Evolutionary conservation across 805 yeast species (phyloP).

Genomic region (Brettanomyces anomalus): DNA sequence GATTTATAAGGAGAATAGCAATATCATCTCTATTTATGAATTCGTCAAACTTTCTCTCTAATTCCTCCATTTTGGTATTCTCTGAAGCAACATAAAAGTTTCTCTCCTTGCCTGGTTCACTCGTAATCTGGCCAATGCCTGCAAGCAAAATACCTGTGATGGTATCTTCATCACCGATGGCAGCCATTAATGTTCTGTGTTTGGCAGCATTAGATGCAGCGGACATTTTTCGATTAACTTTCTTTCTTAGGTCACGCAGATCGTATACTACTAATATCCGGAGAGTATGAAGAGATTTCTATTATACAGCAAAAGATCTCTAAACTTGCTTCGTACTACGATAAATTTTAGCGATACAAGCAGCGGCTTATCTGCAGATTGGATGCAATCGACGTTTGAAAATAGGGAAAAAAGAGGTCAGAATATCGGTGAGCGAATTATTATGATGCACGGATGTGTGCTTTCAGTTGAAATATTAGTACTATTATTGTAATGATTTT

Average conservation of each 20-base stretch:
- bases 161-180: conserved; percentile 96
- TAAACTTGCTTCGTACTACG: too few relatives aligned
- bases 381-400: too few relatives aligned
- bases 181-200: conserved; percentile 80
- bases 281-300: too few relatives aligned
- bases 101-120: conserved; percentile 55
- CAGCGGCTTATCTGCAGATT: too few relatives aligned
- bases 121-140: conserved; percentile 82
- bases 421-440: too few relatives aligned
- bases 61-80: conserved; percentile 67
- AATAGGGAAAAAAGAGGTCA: too few relatives aligned
- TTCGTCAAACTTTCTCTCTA: conserved; percentile 64
- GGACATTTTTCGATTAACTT: background rate
- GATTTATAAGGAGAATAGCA: conserved; percentile 88
- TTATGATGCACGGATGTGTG: too few relatives aligned
- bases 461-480: too few relatives aligned
- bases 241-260: background rate
- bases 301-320: too few relatives aligned
- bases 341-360: too few relatives aligned
- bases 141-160: conserved; percentile 94
- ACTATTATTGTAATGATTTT: too few relatives aligned
- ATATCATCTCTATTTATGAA: conserved; percentile 82
- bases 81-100: conserved; percentile 76
- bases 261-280: too few relatives aligned
- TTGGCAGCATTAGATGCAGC: conserved; percentile 7